A percentile compares a stretch with the other conserved stretches of the same genome.
Conservation (phyloP, 2,329 filamentous ascomycete genomes). For the Pseudocercospora musae region DNA sequence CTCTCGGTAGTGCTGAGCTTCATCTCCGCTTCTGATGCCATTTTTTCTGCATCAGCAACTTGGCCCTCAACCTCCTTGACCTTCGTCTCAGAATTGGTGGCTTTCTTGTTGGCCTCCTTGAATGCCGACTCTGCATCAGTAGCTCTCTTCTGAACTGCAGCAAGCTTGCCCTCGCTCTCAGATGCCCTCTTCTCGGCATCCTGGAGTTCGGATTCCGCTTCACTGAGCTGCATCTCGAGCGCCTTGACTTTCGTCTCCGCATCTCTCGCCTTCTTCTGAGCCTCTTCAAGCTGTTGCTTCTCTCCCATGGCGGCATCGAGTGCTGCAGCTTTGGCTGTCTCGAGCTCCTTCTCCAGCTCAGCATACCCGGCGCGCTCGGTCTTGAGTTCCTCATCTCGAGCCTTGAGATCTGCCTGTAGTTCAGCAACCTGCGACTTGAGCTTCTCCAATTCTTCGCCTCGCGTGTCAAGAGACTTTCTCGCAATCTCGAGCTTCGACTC, state of each 20-base stretch:
- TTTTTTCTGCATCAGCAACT: slow-evolving; percentile 8
- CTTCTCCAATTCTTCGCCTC: slow-evolving; percentile 36
- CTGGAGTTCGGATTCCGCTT: background rate
- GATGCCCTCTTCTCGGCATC: background rate
- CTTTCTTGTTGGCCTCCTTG: slow-evolving; percentile 10
- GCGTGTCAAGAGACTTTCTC: slow-evolving; percentile 39
- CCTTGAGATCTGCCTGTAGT: slow-evolving; percentile 29
- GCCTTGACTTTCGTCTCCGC: slow-evolving; percentile 13
- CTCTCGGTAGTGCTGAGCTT: slow-evolving; percentile 12
- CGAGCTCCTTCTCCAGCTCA: slow-evolving; percentile 28
- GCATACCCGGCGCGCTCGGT: slow-evolving; percentile 32
- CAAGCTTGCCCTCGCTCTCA: slow-evolving; percentile 3
- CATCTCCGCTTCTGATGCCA: slow-evolving; percentile 8
- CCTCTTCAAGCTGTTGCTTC: slow-evolving; percentile 11
- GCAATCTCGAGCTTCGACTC: slow-evolving; percentile 25
- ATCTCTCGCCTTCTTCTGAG: slow-evolving; percentile 13
- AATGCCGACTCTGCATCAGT: background rate
- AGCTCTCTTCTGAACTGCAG: background rate
- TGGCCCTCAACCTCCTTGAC: slow-evolving; percentile 9
- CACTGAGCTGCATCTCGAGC: slow-evolving; percentile 1
- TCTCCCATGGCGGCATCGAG: background rate
- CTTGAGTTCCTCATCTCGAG: slow-evolving; percentile 32
- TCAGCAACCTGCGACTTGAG: slow-evolving; percentile 26
- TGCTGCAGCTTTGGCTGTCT: slow-evolving; percentile 3
- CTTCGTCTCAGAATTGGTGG: background rate